Evolutionary conservation across 177 flowering plant species (phyloP), one percentile per base, ranked within the genome.

Genomic region (Vitis hybrid): DNA sequence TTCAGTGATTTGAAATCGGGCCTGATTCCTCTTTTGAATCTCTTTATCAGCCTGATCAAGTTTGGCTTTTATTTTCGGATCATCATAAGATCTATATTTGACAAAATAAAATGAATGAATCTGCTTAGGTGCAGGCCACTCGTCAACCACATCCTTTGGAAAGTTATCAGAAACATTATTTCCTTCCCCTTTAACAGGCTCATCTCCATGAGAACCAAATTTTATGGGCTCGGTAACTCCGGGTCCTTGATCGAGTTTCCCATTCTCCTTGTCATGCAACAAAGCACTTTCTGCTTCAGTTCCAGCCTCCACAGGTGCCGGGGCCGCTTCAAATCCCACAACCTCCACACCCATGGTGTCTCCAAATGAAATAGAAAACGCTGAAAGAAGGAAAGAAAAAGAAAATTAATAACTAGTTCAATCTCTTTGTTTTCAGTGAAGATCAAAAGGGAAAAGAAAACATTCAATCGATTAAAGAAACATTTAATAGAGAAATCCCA

Each of bases 101-200:
- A 86, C 84, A 70, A 89, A 79, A 73, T 84, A 88, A 65, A 90
- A 93, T 2, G 72, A 55, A 75, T 92, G 88, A 33, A 85, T 81
- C 84, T 87, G 81, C 77, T 77, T 85, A 8, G 84, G 82, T 12
- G 73, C 92, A 57, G 99, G 97, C 98, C 99, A 96, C 63, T 92
- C 97, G 66, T 89, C 94, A 67, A 76, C 89, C 3, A 84, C 97
- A 82, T 93, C 86, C 79, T 85, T 90, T 0, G 90, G 97, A 18
- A 86, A 20, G 69, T 80, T 81, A 31, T 75, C 84, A 0, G 75
- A 20, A 19, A 68, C 77, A 39, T 69, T 69, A 19, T 75, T 76
- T 10, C 48, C 83, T 67, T 83, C 90, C 45, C 48, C 78, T 69
- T 86, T 85, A n/a, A 58, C 68, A 1, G 84, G 79, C 58, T 78